Evolutionary conservation across 345 rosid species (phyloP).

Genomic region (Eucalyptus grandis): DNA sequence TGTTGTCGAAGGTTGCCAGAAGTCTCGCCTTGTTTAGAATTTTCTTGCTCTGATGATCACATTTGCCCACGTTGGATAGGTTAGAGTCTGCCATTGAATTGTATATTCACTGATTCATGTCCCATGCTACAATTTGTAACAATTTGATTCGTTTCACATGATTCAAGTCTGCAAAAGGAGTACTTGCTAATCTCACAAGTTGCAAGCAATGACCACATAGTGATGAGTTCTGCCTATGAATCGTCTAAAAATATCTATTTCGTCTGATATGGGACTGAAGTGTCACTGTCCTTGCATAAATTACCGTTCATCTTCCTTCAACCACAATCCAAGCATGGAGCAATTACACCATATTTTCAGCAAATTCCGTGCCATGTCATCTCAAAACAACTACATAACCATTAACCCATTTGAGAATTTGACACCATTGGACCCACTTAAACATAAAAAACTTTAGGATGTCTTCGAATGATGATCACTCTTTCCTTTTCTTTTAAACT

Average conservation of each 20-base stretch:
- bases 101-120: too few relatives aligned
- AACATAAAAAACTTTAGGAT: not conserved
- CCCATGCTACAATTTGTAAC: not conserved
- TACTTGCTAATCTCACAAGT: not conserved
- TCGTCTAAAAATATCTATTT: not conserved
- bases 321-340: not conserved
- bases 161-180: not conserved
- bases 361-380: not conserved
- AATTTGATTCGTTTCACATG: not conserved
- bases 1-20: fast-evolving
- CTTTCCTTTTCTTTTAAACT: not conserved
- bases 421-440: not conserved
- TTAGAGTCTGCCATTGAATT: not conserved
- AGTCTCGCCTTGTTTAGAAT: not conserved
- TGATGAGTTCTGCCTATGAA: not conserved
- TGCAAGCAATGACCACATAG: not conserved
- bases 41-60: not conserved
- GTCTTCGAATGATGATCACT: not conserved
- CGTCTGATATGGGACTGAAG: not conserved
- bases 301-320: not conserved
- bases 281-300: not conserved
- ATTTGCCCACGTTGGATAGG: not conserved
- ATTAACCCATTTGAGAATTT: not conserved
- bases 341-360: not conserved
- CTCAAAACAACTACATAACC: not conserved